A percentile compares a stretch with the other conserved stretches of the same genome.
These are phyloP conservation scores for Chloranthus sessilifolius DNA, from an alignment of 164 flowering plant genomes.

Conservation along the genomic window DNA sequence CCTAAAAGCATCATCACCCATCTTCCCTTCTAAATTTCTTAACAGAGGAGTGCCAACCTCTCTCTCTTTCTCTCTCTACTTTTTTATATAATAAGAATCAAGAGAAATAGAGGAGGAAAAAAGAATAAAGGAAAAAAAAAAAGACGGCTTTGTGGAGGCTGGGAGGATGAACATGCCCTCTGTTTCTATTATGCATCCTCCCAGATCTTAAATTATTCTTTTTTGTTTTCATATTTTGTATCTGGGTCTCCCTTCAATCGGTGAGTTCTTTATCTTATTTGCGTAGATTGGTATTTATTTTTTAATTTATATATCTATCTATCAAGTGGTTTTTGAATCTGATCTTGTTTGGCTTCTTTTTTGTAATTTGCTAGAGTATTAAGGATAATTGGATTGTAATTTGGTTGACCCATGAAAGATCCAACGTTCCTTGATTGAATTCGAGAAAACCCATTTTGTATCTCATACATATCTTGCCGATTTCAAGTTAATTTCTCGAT, in stretches of 20 bases:
- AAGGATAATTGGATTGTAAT: slow-evolving; percentile 22
- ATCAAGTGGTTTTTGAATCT: slow-evolving; percentile 15
- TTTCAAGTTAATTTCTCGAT: slow-evolving; percentile 10
- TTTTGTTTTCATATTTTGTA: slow-evolving; percentile 16
- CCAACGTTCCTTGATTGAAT: slow-evolving; percentile 41
- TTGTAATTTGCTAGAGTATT: slow-evolving; percentile 8
- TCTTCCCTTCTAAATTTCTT: slow-evolving; percentile 31
- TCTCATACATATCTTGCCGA: slow-evolving; percentile 7
- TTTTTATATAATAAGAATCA: slow-evolving; percentile 8
- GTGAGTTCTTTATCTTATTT: slow-evolving; percentile 12
- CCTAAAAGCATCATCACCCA: slow-evolving; percentile 31
- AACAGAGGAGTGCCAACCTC: slow-evolving; percentile 38
- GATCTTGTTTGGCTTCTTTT: slow-evolving; percentile 10
- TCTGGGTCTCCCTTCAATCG: slow-evolving; percentile 20
- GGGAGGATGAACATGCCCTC: slow-evolving; percentile 43
- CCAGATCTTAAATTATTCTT: slow-evolving; percentile 52
- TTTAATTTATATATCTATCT: slow-evolving; percentile 1
- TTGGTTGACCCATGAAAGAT: slow-evolving; percentile 29
- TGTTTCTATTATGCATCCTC: slow-evolving; percentile 46
- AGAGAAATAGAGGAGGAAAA: slow-evolving; percentile 19
- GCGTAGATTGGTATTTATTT: slow-evolving; percentile 4
- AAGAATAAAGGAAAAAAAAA: slow-evolving; percentile 18
- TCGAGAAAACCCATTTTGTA: slow-evolving; percentile 25
- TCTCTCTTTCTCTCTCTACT: slow-evolving; percentile 17
- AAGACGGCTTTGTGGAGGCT: slow-evolving; percentile 36